A percentile compares a stretch with the other conserved stretches of the same genome.
Evolutionary conservation across 2,329 filamentous ascomycete species (phyloP).

Genomic region (Clonostachys solani): DNA sequence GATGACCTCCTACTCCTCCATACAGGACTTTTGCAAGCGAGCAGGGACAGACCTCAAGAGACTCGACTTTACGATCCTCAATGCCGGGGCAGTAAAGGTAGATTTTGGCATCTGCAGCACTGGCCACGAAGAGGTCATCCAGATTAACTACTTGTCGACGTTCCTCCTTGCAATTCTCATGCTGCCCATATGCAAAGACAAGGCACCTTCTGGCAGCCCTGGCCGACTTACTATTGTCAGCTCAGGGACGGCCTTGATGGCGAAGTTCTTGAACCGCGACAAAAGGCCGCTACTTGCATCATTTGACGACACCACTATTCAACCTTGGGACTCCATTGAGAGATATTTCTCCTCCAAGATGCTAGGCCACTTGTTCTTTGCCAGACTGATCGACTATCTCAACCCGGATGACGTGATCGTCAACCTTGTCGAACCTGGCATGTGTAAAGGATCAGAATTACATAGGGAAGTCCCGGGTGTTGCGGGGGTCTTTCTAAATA

Average conservation of each 20-base stretch:
- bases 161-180: constrained; percentile 17
- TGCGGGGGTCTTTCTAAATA: background rate
- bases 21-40: constrained; percentile 8
- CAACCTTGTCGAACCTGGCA: constrained; percentile 27
- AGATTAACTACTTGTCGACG: constrained; percentile 25
- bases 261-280: constrained; percentile 16
- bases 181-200: constrained; percentile 12
- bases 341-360: constrained; percentile 23
- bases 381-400: constrained; percentile 29
- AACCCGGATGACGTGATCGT: constrained; percentile 22
- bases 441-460: constrained; percentile 16
- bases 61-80: constrained; percentile 22
- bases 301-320: constrained; percentile 15
- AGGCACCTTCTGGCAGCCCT: constrained; percentile 4
- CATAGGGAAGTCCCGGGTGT: constrained; percentile 6
- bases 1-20: constrained; percentile 16
- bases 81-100: constrained; percentile 18
- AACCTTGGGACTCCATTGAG: constrained; percentile 13
- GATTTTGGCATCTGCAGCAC: constrained; percentile 11
- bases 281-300: constrained; percentile 16
- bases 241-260: constrained; percentile 15
- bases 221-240: constrained; percentile 19
- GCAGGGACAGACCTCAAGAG: constrained; percentile 7
- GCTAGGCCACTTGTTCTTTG: constrained; percentile 24
- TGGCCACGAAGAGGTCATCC: constrained; percentile 20